A percentile compares a stretch with the other conserved stretches of the same genome.
Evolutionary conservation across 106 monocot genomes (phyloP).

Genomic region (Posidonia australis): DNA sequence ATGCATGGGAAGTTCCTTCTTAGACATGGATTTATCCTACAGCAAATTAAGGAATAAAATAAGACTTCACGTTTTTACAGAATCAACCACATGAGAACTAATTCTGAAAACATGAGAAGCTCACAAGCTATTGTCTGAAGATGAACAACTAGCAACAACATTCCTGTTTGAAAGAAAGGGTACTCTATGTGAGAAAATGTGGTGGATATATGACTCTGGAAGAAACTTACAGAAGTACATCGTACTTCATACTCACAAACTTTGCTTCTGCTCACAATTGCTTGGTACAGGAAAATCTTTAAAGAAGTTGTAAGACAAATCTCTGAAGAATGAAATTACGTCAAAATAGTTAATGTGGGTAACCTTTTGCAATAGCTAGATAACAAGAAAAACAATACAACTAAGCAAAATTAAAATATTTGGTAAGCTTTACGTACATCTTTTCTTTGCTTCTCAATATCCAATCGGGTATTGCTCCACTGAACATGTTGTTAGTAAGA

Average conservation of each 20-base stretch:
- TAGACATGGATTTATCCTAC: no score
- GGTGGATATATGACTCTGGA: background rate
- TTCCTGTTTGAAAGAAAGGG: background rate
- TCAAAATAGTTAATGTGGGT: no score
- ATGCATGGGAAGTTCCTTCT: no score
- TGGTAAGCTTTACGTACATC: background rate
- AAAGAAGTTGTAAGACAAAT: constrained; percentile 8
- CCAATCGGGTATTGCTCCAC: constrained; percentile 9
- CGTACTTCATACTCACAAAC: background rate
- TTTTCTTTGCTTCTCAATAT: background rate
- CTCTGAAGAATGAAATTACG: background rate
- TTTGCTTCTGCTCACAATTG: constrained; percentile 1
- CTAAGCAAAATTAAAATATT: no score
- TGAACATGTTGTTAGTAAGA: no score
- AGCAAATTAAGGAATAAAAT: no score
- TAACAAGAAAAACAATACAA: no score
- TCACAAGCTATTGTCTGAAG: background rate
- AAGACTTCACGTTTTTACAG: no score
- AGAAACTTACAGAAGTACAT: background rate
- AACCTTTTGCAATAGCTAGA: no score
- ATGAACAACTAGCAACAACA: constrained; percentile 1
- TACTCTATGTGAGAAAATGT: no score
- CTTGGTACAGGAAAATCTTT: background rate
- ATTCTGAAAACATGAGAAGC: no score
- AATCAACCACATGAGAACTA: no score